Conservation (phyloP, 148 eudicot genomes). For the Camellia japonica region DNA sequence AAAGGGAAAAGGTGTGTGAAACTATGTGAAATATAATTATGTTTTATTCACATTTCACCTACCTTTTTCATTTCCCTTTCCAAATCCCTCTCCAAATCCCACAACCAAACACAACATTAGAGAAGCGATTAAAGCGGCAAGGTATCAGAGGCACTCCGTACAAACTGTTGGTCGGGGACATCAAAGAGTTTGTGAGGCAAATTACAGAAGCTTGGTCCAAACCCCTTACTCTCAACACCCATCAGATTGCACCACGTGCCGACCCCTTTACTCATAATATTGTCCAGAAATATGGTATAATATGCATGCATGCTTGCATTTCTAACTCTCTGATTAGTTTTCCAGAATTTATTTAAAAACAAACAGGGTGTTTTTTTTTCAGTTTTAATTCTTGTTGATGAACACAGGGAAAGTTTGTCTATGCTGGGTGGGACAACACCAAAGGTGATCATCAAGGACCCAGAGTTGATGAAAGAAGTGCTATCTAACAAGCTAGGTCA, state of each 20-base stretch:
- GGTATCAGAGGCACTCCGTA: constrained; percentile 43
- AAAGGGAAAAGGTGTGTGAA: too few relatives aligned
- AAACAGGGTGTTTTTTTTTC: too few relatives aligned
- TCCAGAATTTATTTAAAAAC: not conserved
- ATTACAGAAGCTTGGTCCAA: constrained; percentile 44
- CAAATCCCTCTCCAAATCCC: too few relatives aligned
- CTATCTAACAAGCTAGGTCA: constrained; percentile 40
- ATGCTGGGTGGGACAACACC: constrained; percentile 43
- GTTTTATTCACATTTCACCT: too few relatives aligned
- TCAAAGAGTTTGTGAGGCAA: constrained; percentile 38
- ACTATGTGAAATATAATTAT: too few relatives aligned
- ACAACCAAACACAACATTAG: too few relatives aligned
- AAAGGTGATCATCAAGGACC: constrained; percentile 34
- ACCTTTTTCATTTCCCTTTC: too few relatives aligned
- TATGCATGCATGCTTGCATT: not conserved
- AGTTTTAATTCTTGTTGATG: not conserved
- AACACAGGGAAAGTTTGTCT: constrained; percentile 34
- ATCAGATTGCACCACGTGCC: constrained; percentile 38
- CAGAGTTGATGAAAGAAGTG: constrained; percentile 47
- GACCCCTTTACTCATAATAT: constrained; percentile 38
- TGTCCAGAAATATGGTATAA: constrained; percentile 42
- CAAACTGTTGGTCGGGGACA: constrained; percentile 37
- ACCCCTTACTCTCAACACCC: constrained; percentile 33
- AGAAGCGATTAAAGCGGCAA: constrained; percentile 27
- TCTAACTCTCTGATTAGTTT: not conserved